Base-by-base conservation (phyloP, 2,329 filamentous ascomycete genomes). In the Epichloe brachyelytri region DNA sequence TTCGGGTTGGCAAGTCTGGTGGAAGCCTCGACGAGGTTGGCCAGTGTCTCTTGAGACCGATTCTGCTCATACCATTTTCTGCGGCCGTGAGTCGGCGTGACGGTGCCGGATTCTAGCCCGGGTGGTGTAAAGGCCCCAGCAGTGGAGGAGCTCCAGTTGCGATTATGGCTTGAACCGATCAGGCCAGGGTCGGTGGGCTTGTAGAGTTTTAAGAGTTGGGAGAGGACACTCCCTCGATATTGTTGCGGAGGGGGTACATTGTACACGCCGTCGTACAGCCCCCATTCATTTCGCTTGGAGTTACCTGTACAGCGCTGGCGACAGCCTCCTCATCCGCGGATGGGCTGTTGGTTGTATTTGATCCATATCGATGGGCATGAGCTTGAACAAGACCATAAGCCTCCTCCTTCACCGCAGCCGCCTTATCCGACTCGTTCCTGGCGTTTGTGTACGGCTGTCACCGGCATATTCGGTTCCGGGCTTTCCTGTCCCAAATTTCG, bases 51-150 rank as follows among this genome's bases (percentile, higher is more conserved):
- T 43, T 68, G 66, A 1, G 72, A 74, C 6, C 65, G 67, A 54
- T 72, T 71, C 57, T 72, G 67, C 47, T 74, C 69, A 57, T 75
- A 75, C 72, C 72, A 75, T 51, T 74, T 75, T 53, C 62, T 66
- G 43, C 65, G 63, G 30, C 59, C 71, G 4, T 71, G 41, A 38
- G 60, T 72, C 5, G 72, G 72, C 3, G 71, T 74, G 2, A 65
- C 62, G 2, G 66, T 62, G 5, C 72, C 72, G 2, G 63, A 65
- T 3, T 53, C 59, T 1, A 67, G 66, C 19, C 62, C 63, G 12
- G 67, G 63, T 2, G 68, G 69, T 4, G 60, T 63, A 3, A 37
- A 4, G 11, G 54, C 60, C 22, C 58, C 60, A 41, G 62, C 57
- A 2, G 63, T 62, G 26, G 63, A 65, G 22, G 54, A 56, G 40